These are phyloP conservation scores for Emergomyces pasteurianus DNA, from an alignment of 2,329 filamentous ascomycete genomes.

Conservation along the genomic window DNA sequence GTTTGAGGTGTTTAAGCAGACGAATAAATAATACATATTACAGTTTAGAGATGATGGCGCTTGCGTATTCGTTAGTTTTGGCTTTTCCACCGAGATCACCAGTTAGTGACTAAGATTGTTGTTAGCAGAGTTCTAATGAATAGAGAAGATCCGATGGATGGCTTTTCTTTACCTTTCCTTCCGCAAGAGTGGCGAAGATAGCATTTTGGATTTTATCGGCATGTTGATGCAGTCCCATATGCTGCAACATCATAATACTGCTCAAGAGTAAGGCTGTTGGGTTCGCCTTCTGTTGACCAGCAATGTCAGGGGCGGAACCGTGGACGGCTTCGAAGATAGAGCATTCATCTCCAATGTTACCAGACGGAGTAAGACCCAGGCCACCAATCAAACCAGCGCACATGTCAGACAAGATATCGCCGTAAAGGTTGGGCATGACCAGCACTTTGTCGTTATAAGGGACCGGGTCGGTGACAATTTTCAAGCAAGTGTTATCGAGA, in stretches of 20 bases:
- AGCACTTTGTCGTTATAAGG: slow-evolving; percentile 99
- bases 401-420: slow-evolving; percentile 99
- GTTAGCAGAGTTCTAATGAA: not conserved
- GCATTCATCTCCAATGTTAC: slow-evolving; percentile 98
- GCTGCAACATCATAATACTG: slow-evolving; percentile 99
- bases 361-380: slow-evolving; percentile 90
- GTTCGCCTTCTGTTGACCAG: slow-evolving; percentile 91
- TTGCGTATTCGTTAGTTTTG: slow-evolving; percentile 89
- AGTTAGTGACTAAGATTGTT: slow-evolving; percentile 52
- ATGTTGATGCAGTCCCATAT: slow-evolving; percentile 84
- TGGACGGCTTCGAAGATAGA: slow-evolving; percentile 99
- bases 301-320: slow-evolving; percentile 92
- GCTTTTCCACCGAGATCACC: slow-evolving; percentile 93
- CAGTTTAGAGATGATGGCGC: slow-evolving; percentile 68
- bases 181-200: slow-evolving; percentile 85
- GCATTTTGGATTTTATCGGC: slow-evolving; percentile 84
- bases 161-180: slow-evolving; percentile 61
- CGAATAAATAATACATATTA: slow-evolving; percentile 18
- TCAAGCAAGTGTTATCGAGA: slow-evolving; percentile 97
- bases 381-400: slow-evolving; percentile 97
- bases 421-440: slow-evolving; percentile 95
- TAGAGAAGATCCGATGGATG: not conserved
- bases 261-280: slow-evolving; percentile 89
- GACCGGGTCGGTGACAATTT: slow-evolving; percentile 91
- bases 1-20: slow-evolving; percentile 17